A percentile compares a stretch with the other conserved stretches of the same genome.
Conservation (phyloP, 257 asterid genomes). For the Cordia subcordata region DNA sequence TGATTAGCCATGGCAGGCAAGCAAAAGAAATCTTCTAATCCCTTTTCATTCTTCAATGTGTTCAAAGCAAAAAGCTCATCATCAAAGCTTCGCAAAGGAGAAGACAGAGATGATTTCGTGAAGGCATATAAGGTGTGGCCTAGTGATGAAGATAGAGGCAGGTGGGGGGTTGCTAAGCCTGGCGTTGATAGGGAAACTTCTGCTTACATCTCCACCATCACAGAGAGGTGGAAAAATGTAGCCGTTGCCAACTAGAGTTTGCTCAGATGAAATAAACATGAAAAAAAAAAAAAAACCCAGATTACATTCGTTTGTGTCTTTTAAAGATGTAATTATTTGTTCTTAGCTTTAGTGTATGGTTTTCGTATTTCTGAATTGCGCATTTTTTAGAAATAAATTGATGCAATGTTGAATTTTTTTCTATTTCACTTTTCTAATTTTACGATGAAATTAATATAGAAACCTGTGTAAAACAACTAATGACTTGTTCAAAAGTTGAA, state of each 20-base stretch:
- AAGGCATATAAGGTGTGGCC: constrained; percentile 75
- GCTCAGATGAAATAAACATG: too few relatives aligned
- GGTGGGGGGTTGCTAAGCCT: constrained; percentile 88
- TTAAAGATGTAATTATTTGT: constrained; percentile 12
- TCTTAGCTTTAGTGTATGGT: constrained; percentile 4
- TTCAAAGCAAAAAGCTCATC: constrained; percentile 38
- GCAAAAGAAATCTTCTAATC: constrained; percentile 38
- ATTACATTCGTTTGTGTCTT: neutral
- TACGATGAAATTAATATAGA: too few relatives aligned
- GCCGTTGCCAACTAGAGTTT: constrained; percentile 11
- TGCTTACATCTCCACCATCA: constrained; percentile 45
- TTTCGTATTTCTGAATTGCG: constrained; percentile 15
- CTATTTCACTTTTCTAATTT: too few relatives aligned
- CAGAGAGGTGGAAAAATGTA: constrained; percentile 48
- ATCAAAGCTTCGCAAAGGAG: constrained; percentile 10
- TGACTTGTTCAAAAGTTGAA: too few relatives aligned
- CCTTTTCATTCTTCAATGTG: constrained; percentile 42
- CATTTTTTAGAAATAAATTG: too few relatives aligned
- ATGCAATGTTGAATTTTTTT: too few relatives aligned
- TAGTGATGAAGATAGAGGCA: constrained; percentile 73
- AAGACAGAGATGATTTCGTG: constrained; percentile 36
- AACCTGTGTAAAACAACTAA: too few relatives aligned
- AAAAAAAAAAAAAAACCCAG: too few relatives aligned
- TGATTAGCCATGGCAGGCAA: constrained; percentile 58
- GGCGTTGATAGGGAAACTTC: constrained; percentile 61